Conservation (phyloP, 441 rosid species). For the Bocquillonia castaneifolia region DNA sequence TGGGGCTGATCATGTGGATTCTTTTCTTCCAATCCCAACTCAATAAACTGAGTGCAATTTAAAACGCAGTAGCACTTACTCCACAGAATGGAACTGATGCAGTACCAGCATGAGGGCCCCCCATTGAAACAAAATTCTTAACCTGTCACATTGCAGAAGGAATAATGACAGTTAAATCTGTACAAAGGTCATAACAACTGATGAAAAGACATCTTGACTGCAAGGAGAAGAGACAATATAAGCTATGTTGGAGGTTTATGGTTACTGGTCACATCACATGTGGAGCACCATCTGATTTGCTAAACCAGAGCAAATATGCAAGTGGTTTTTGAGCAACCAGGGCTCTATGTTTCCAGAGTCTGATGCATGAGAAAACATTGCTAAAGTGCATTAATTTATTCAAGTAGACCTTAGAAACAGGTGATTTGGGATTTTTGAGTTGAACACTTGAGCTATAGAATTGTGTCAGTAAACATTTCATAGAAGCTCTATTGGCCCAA, state of each 20-base stretch:
- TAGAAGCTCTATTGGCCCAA: neutral
- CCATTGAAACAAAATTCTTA: conserved; percentile 66
- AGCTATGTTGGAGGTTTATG: neutral
- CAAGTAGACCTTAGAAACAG: neutral
- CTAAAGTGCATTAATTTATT: neutral
- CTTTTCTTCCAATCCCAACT: too few relatives aligned
- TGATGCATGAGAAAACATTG: neutral
- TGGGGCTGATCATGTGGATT: too few relatives aligned
- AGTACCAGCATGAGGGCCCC: conserved; percentile 75
- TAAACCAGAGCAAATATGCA: neutral
- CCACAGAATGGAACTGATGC: conserved; percentile 82
- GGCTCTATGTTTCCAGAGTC: neutral
- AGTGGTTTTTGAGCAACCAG: neutral
- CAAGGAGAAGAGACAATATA: neutral
- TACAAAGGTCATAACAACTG: neutral
- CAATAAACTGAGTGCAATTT: neutral
- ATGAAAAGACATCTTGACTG: neutral
- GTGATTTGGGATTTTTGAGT: neutral
- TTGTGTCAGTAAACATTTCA: neutral
- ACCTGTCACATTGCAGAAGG: conserved; percentile 44
- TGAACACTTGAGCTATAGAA: neutral
- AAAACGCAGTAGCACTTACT: conserved; percentile 39
- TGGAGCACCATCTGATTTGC: neutral
- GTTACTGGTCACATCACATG: too few relatives aligned
- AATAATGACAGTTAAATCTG: neutral